phyloP scores from a whole-genome alignment of 1,284 basidiomycete genomes.

The Chalciporus piperatoides region DNA sequence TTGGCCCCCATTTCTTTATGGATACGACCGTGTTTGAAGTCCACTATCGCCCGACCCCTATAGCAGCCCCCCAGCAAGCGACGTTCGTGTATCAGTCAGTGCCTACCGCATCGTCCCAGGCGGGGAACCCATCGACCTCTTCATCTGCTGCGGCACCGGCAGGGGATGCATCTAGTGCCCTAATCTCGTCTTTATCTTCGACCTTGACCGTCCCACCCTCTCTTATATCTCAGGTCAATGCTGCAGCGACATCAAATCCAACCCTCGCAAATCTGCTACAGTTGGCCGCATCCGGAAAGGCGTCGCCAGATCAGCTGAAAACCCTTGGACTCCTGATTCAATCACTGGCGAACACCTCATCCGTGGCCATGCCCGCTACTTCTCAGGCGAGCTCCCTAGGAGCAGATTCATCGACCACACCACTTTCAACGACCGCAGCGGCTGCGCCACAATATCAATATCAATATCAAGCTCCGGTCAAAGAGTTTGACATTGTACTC shows the following conservation, averaged over 20 bases:
- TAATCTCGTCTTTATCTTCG: slow-evolving; percentile 41
- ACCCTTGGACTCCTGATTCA: slow-evolving; percentile 63
- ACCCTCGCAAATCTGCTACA: slow-evolving; percentile 60
- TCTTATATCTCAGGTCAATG: slow-evolving; percentile 60
- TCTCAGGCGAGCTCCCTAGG: slow-evolving; percentile 12
- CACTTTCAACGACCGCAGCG: slow-evolving; percentile 14
- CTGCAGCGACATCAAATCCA: slow-evolving; percentile 60
- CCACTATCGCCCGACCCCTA: slow-evolving; percentile 39
- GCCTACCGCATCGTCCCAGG: slow-evolving; percentile 19
- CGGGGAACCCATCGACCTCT: slow-evolving; percentile 8
- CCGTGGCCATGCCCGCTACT: slow-evolving; percentile 12
- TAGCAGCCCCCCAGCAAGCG: slow-evolving; percentile 23
- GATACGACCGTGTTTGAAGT: slow-evolving; percentile 68
- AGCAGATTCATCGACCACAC: slow-evolving; percentile 11
- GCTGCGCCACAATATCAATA: slow-evolving; percentile 12
- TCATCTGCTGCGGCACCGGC: slow-evolving; percentile 7
- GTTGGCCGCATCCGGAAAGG: slow-evolving; percentile 54
- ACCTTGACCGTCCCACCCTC: slow-evolving; percentile 48
- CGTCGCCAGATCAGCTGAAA: slow-evolving; percentile 58
- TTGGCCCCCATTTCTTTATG: slow-evolving; percentile 68
- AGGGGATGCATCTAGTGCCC: slow-evolving; percentile 32
- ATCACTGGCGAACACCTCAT: slow-evolving; percentile 38
- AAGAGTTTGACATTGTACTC: slow-evolving; percentile 63
- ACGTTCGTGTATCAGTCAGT: slow-evolving; percentile 25
- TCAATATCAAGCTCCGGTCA: slow-evolving; percentile 32